A percentile compares a stretch with the other conserved stretches of the same genome.
These are phyloP conservation scores for Candida morakotiae DNA, from an alignment of 805 yeast species.

Conservation along the genomic window DNA sequence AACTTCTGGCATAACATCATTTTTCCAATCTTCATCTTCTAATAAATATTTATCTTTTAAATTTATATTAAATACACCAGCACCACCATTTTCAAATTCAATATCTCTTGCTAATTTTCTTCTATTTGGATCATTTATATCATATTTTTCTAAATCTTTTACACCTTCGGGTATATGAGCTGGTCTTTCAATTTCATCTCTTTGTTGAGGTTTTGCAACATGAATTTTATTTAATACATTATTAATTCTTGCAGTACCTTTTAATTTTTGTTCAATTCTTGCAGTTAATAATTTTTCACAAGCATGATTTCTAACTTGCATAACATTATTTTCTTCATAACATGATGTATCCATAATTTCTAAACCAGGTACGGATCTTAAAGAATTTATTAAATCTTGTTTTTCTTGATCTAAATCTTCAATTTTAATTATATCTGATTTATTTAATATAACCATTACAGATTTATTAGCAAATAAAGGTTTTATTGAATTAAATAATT, in stretches of 20 bases:
- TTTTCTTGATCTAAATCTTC: constrained; percentile 79
- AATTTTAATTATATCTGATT: constrained; percentile 82
- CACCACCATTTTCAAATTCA: constrained; percentile 96
- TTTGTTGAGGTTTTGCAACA: constrained; percentile 81
- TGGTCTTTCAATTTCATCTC: constrained; percentile 81
- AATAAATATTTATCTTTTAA: constrained; percentile 86
- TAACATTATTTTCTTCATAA: constrained; percentile 88
- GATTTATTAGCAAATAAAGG: constrained; percentile 96
- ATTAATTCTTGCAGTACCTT: constrained; percentile 84
- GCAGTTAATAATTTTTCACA: constrained; percentile 95
- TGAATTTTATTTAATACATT: constrained; percentile 93
- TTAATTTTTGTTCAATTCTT: constrained; percentile 93
- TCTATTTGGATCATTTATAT: constrained; percentile 76
- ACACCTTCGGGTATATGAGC: constrained; percentile 82
- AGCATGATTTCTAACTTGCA: constrained; percentile 94
- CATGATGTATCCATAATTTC: constrained; percentile 94
- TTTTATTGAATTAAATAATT: constrained; percentile 93
- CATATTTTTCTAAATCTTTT: constrained; percentile 59
- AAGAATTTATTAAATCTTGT: constrained; percentile 64
- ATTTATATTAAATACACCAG: constrained; percentile 95
- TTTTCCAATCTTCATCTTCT: constrained; percentile 97
- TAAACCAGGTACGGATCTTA: constrained; percentile 69
- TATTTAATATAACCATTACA: constrained; percentile 92
- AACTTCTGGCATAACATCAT: constrained; percentile 95
- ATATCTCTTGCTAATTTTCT: constrained; percentile 79